Base-by-base conservation (phyloP, 805 yeast species). In the Barnettozyma siamensis region DNA sequence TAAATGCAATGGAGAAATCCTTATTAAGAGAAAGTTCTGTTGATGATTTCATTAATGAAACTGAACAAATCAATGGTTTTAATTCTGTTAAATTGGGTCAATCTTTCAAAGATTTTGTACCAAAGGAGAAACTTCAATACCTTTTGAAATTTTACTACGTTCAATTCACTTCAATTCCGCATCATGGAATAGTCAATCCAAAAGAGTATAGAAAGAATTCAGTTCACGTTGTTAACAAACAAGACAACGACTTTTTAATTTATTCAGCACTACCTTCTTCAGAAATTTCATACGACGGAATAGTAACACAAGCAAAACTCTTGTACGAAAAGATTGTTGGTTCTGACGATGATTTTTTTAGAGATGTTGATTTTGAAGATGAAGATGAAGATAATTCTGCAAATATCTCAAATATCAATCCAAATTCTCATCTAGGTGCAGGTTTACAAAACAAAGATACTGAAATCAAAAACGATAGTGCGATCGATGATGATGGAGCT, bases 291-390 rank as follows among this genome's bases (percentile, higher is more conserved):
- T 91, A 88, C 60, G 97, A 91, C 59, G 98, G 96, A 24, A 76
- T 86, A 4, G 76, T 91, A 16, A 79, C 89, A 2, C 93, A 88
- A 46, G 88, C 89, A 7, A 83, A 79, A 57, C 66, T 76, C 17
- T 59, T 91, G 32, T 91, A 87, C 60, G 80, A 77, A 46, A 70
- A 73, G 42, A 80, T 91, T 47, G 94, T 93, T 10, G 98, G 98
- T 9, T 76, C 95, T 2, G 93, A 85, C 58, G 97, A 91, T 54
- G 98, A 91, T 63, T 93, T 93, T 66, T 91, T 91, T 58, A 41
- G 44, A 30, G 96, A 88, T 60, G 86, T 91, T 32, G 98, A 91
- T 63, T 91, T 91, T 58, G 97, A 91, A 63, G 98, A 91, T 60
- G 61, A 57, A 4, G 96, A 88, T 33, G 89, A 80, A 28, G 74